phyloP scores from a whole-genome alignment of 1,284 basidiomycete species.

The Sanghuangporus sanghuang region DNA sequence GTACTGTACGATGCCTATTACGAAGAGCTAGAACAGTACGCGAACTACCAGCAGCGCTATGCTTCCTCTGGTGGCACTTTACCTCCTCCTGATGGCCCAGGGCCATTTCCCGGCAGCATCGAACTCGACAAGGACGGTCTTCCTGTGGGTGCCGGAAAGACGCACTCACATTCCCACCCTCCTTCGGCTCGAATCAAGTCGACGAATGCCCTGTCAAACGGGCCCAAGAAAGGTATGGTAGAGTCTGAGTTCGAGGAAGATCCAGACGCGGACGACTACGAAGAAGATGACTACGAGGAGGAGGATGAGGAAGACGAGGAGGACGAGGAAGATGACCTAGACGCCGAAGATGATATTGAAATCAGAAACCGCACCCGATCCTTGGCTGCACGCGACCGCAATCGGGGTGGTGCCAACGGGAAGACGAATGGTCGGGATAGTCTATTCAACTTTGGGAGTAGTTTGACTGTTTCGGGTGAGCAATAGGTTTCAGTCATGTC shows the following conservation, averaged over 20 bases:
- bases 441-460: slow-evolving; percentile 75
- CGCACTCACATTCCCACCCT: slow-evolving; percentile 35
- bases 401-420: slow-evolving; percentile 30
- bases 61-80: slow-evolving; percentile 81
- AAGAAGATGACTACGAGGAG: slow-evolving; percentile 55
- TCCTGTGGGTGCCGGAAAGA: slow-evolving; percentile 56
- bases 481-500: slow-evolving; percentile 16
- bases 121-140: slow-evolving; percentile 90
- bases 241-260: slow-evolving; percentile 67
- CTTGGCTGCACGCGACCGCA: slow-evolving; percentile 29
- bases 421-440: slow-evolving; percentile 50
- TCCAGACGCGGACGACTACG: slow-evolving; percentile 51
- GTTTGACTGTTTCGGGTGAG: slow-evolving; percentile 80
- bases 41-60: slow-evolving; percentile 93
- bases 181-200: slow-evolving; percentile 23
- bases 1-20: slow-evolving; percentile 99
- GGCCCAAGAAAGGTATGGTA: slow-evolving; percentile 39
- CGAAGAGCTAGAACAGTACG: slow-evolving; percentile 98
- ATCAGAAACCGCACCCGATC: slow-evolving; percentile 33
- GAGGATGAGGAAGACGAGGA: slow-evolving; percentile 62
- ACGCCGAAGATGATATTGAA: slow-evolving; percentile 54
- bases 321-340: slow-evolving; percentile 61
- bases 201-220: slow-evolving; percentile 38
- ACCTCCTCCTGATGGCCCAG: slow-evolving; percentile 90
- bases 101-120: slow-evolving; percentile 96